Evolutionary conservation across 2,329 filamentous ascomycete genomes (phyloP).

Genomic region (Diaporthe sp.): DNA sequence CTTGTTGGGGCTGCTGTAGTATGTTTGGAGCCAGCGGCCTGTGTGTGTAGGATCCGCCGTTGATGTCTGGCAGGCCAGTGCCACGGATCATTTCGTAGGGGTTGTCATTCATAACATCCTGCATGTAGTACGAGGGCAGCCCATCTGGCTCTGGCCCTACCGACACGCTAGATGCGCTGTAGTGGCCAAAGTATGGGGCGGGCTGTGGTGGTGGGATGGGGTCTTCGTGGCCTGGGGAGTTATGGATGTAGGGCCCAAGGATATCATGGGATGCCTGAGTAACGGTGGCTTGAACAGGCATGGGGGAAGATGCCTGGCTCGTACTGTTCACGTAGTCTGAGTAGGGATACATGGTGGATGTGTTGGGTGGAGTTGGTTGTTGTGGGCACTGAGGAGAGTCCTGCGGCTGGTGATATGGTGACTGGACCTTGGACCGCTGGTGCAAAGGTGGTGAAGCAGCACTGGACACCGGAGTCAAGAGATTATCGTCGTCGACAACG

Average conservation of each 20-base stretch:
- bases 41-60: constrained; percentile 35
- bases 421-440: constrained; percentile 50
- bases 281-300: constrained; percentile 56
- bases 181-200: constrained; percentile 54
- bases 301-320: constrained; percentile 61
- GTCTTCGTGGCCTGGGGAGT: constrained; percentile 47
- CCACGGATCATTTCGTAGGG: constrained; percentile 13
- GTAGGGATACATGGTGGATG: constrained; percentile 61
- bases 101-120: not conserved
- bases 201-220: constrained; percentile 45
- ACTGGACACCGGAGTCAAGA: constrained; percentile 67
- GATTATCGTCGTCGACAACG: constrained; percentile 45
- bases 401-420: constrained; percentile 54
- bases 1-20: constrained; percentile 10
- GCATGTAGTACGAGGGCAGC: constrained; percentile 29
- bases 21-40: constrained; percentile 33
- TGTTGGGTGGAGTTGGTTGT: constrained; percentile 63
- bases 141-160: constrained; percentile 42
- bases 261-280: constrained; percentile 57
- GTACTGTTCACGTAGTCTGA: constrained; percentile 58
- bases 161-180: constrained; percentile 56
- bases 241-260: constrained; percentile 50
- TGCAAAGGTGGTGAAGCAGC: constrained; percentile 63
- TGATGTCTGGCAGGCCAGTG: constrained; percentile 15
- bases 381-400: constrained; percentile 55